A percentile compares a stretch with the other conserved stretches of the same genome.
These are phyloP conservation scores for Monilinia polystroma DNA, from an alignment of 2,329 filamentous ascomycete species.

Conservation along the genomic window DNA sequence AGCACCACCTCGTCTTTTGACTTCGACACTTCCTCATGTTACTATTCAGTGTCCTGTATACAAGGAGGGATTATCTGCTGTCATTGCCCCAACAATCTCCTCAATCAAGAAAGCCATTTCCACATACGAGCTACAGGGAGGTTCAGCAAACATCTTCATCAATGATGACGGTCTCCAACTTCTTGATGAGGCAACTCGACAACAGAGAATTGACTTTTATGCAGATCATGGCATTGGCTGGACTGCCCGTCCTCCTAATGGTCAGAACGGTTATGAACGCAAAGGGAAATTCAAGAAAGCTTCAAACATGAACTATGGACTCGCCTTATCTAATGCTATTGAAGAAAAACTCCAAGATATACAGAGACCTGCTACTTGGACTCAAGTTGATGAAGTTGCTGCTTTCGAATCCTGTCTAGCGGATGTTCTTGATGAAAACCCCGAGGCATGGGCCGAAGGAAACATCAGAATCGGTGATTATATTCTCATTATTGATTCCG, in stretches of 20 bases:
- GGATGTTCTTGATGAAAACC: conserved; percentile 50
- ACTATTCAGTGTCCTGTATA: conserved; percentile 88
- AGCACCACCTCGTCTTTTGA: conserved; percentile 61
- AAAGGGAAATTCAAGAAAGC: conserved; percentile 57
- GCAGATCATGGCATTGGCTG: conserved; percentile 68
- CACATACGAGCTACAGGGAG: conserved; percentile 75
- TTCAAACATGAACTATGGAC: conserved; percentile 70
- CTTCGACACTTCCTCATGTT: conserved; percentile 62
- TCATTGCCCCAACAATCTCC: conserved; percentile 74
- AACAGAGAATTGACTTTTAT: conserved; percentile 65
- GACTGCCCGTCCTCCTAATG: conserved; percentile 65
- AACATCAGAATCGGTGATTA: conserved; percentile 61
- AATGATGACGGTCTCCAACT: conserved; percentile 75
- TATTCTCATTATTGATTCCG: conserved; percentile 66
- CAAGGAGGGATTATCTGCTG: conserved; percentile 74
- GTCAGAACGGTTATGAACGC: conserved; percentile 56
- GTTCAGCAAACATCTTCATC: conserved; percentile 73
- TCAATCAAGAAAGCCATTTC: conserved; percentile 77
- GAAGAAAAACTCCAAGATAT: conserved; percentile 21
- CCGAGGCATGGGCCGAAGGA: conserved; percentile 57
- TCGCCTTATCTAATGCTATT: conserved; percentile 43
- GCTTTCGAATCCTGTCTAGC: conserved; percentile 50
- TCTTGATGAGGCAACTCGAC: conserved; percentile 59
- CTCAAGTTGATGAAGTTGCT: conserved; percentile 44
- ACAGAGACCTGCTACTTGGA: conserved; percentile 11